These are phyloP conservation scores for Saturnispora hagleri DNA, from an alignment of 805 yeast species.

Conservation along the genomic window DNA sequence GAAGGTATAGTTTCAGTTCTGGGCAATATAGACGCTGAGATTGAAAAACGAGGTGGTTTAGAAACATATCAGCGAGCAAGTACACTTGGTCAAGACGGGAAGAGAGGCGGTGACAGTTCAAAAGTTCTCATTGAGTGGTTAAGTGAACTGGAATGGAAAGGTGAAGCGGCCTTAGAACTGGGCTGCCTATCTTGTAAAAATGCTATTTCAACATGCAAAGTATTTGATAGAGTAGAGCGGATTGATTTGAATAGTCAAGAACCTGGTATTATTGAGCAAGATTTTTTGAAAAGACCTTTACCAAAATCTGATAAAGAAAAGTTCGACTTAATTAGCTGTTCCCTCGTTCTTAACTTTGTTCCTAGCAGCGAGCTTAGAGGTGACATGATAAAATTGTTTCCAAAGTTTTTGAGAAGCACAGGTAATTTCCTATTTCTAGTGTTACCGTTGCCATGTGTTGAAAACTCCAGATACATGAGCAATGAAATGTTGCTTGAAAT, in stretches of 20 bases:
- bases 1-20: conserved; percentile 25
- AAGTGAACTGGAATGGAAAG: conserved; percentile 9
- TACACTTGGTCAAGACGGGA: conserved; percentile 65
- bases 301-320: conserved; percentile 39
- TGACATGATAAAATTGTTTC: conserved; percentile 57
- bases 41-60: conserved; percentile 63
- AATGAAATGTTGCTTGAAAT: conserved; percentile 24
- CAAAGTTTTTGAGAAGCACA: conserved; percentile 36
- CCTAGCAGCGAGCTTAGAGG: conserved; percentile 67
- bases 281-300: conserved; percentile 69
- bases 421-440: conserved; percentile 58
- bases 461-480: conserved; percentile 68
- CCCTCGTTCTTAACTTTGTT: conserved; percentile 83
- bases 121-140: conserved; percentile 72
- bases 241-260: conserved; percentile 80
- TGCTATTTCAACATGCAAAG: conserved; percentile 48
- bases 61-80: conserved; percentile 79
- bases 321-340: conserved; percentile 68
- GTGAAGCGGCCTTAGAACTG: conserved; percentile 55
- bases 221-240: conserved; percentile 44
- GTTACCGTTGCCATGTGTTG: conserved; percentile 78
- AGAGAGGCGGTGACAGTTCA: conserved; percentile 90
- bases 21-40: conserved; percentile 53
- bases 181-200: conserved; percentile 72
- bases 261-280: conserved; percentile 62